Evolutionary conservation across 1,284 basidiomycete species (phyloP).

Genomic region (Neolentinus lepideus): DNA sequence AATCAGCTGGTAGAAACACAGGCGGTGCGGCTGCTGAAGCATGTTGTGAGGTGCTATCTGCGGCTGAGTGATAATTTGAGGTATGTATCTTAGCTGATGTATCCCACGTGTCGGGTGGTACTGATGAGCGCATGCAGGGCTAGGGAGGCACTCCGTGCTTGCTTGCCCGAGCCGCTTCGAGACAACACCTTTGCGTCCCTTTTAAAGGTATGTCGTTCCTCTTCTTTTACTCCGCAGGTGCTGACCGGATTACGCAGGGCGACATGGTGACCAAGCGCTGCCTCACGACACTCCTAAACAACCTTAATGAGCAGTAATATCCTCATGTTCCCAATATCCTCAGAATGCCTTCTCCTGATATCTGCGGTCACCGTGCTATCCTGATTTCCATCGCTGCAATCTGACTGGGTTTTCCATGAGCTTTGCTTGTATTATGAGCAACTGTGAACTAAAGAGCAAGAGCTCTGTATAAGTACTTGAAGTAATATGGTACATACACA

Average conservation of each 20-base stretch:
- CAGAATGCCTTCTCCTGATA: background rate
- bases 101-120: slow-evolving; percentile 1
- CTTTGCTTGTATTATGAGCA: background rate
- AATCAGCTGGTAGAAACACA: slow-evolving; percentile 95
- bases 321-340: background rate
- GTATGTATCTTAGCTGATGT: slow-evolving; percentile 27
- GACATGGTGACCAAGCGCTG: slow-evolving; percentile 97
- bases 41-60: slow-evolving; percentile 97
- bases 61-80: slow-evolving; percentile 94
- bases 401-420: background rate
- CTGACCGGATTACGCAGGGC: slow-evolving; percentile 42
- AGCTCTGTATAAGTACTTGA: background rate
- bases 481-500: background rate
- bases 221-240: background rate
- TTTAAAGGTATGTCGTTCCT: slow-evolving; percentile 58
- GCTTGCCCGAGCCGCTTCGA: slow-evolving; percentile 93
- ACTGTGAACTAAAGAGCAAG: background rate
- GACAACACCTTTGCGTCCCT: slow-evolving; percentile 92
- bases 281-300: slow-evolving; percentile 90
- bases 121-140: too few relatives aligned
- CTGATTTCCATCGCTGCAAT: background rate
- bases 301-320: slow-evolving; percentile 64
- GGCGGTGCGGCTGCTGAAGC: slow-evolving; percentile 93
- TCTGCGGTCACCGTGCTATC: too few relatives aligned
- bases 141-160: slow-evolving; percentile 91